These are phyloP conservation scores for Candida railenensis DNA, from an alignment of 805 yeast genomes.

Conservation along the genomic window DNA sequence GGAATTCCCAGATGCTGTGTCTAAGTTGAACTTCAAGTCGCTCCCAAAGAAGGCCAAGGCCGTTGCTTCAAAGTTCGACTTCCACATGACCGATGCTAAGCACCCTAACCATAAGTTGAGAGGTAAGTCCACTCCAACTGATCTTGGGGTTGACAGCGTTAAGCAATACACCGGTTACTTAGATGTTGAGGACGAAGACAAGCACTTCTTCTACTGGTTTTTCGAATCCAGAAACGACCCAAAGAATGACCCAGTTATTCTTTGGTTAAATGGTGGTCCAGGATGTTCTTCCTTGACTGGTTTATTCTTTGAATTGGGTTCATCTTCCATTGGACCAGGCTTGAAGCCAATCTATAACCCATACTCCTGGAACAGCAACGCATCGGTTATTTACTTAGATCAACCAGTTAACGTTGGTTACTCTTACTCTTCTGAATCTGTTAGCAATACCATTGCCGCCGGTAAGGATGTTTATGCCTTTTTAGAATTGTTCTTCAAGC, in stretches of 20 bases:
- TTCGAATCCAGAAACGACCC: slow-evolving; percentile 35
- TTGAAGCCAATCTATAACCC: slow-evolving; percentile 26
- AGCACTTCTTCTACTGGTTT: slow-evolving; percentile 33
- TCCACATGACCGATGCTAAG: slow-evolving; percentile 35
- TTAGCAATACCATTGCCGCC: slow-evolving; percentile 31
- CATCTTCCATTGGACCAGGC: slow-evolving; percentile 21
- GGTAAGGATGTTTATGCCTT: slow-evolving; percentile 36
- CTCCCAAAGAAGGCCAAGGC: slow-evolving; percentile 45
- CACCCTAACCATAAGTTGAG: slow-evolving; percentile 56
- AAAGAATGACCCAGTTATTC: slow-evolving; percentile 26
- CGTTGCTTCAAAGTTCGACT: slow-evolving; percentile 31
- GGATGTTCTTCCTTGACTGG: slow-evolving; percentile 31
- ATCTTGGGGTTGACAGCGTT: slow-evolving; percentile 76
- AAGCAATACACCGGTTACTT: slow-evolving; percentile 84
- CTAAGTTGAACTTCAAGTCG: slow-evolving; percentile 48
- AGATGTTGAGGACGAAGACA: slow-evolving; percentile 74
- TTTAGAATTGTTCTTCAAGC: slow-evolving; percentile 35
- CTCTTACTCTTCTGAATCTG: slow-evolving; percentile 17
- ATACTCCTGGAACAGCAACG: slow-evolving; percentile 29
- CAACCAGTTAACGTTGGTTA: slow-evolving; percentile 28
- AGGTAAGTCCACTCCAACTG: slow-evolving; percentile 57
- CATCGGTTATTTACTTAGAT: slow-evolving; percentile 25
- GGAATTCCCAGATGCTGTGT: slow-evolving; percentile 56
- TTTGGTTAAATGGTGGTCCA: slow-evolving; percentile 35
- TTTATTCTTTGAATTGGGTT: slow-evolving; percentile 30